These are phyloP conservation scores for Mortierella sp. DNA, from an alignment of 371 early-diverging fungal genomes.

Conservation along the genomic window DNA sequence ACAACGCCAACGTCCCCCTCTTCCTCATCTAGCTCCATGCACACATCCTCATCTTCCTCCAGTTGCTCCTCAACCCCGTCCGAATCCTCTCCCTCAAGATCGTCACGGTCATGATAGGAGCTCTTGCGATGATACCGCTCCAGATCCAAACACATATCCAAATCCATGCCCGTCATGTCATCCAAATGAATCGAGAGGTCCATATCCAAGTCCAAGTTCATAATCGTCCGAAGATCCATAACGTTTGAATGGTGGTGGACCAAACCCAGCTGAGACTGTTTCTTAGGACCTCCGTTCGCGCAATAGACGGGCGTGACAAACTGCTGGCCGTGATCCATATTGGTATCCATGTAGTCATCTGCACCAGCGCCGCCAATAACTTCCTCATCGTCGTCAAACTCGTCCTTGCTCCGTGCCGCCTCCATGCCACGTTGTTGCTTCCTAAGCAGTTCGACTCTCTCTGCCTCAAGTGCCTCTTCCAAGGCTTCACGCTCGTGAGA, in stretches of 20 bases:
- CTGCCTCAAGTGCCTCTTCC: conserved; percentile 25
- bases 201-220: conserved; percentile 54
- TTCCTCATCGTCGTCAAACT: conserved; percentile 13
- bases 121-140: conserved; percentile 36
- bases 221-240: conserved; percentile 51
- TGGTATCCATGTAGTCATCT: conserved; percentile 25
- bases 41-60: not conserved
- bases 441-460: conserved; percentile 22
- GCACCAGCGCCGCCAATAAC: conserved; percentile 6
- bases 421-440: conserved; percentile 36
- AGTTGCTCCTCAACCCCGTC: not conserved
- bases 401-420: conserved; percentile 23
- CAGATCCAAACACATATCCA: conserved; percentile 46
- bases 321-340: conserved; percentile 28
- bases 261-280: conserved; percentile 47
- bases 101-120: not conserved
- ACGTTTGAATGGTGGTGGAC: conserved; percentile 32
- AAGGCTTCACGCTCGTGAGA: not conserved
- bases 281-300: conserved; percentile 30
- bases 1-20: not conserved
- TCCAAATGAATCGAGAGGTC: conserved; percentile 30
- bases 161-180: conserved; percentile 33
- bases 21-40: conserved; percentile 4
- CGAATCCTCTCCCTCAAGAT: not conserved
- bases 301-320: conserved; percentile 14